Percentiles rank a stretch among this genome's conserved stretches.
Evolutionary conservation across 164 flowering plant species (phyloP).

Genomic region (Warburgia ugandensis): DNA sequence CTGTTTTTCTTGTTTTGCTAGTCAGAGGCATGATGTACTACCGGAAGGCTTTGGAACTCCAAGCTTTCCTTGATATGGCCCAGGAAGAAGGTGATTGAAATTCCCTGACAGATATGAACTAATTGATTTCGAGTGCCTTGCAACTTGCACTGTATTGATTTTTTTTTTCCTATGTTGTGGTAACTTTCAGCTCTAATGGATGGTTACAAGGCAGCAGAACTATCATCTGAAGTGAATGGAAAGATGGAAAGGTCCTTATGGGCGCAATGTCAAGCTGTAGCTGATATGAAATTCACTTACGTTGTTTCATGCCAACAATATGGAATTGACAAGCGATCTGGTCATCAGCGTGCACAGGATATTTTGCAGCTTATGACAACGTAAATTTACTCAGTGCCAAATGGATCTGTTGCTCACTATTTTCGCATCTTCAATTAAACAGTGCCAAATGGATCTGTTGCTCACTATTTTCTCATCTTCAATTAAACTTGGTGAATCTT

Average conservation of each 20-base stretch:
- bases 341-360: constrained; percentile 56
- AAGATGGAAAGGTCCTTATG: constrained; percentile 51
- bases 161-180: not conserved
- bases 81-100: constrained; percentile 54
- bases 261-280: constrained; percentile 70
- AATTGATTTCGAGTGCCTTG: not conserved
- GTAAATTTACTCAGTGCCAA: constrained; percentile 18
- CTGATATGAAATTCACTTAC: constrained; percentile 77
- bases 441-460: no score
- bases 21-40: constrained; percentile 99
- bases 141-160: not conserved
- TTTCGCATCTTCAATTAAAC: no score
- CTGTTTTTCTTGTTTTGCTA: constrained; percentile 13
- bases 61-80: constrained; percentile 98
- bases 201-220: constrained; percentile 70
- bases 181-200: constrained; percentile 49
- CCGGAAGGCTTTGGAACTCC: constrained; percentile 94
- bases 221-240: constrained; percentile 47
- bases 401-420: no score
- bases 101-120: not conserved
- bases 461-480: not conserved
- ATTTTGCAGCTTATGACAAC: constrained; percentile 58
- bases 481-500: not conserved
- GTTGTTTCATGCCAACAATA: constrained; percentile 77
- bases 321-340: constrained; percentile 67